Evolutionary conservation across 1,284 basidiomycete species (phyloP).

Genomic region (Trichosporon sp.): DNA sequence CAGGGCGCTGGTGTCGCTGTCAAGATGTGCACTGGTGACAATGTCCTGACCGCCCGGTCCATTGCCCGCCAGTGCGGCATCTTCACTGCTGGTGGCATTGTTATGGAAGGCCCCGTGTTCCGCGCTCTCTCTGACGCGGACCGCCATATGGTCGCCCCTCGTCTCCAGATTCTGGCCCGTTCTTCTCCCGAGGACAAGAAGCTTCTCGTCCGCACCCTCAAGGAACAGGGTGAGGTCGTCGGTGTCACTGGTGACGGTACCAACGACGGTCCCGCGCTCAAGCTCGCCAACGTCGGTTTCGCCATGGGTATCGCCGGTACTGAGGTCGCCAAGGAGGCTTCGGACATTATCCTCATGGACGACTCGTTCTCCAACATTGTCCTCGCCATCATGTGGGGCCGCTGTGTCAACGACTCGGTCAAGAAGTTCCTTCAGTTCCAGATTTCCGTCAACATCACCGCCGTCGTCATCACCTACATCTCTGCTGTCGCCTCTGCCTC

Average conservation of each 20-base stretch:
- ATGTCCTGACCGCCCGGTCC: slow-evolving; percentile 80
- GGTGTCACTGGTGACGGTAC: slow-evolving; percentile 98
- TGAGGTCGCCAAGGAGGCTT: slow-evolving; percentile 98
- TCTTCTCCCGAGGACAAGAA: slow-evolving; percentile 97
- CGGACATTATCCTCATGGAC: slow-evolving; percentile 97
- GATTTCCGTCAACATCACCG: slow-evolving; percentile 91
- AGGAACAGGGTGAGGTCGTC: slow-evolving; percentile 83
- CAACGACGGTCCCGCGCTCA: slow-evolving; percentile 95
- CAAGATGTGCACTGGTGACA: slow-evolving; percentile 99
- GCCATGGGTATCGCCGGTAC: slow-evolving; percentile 99
- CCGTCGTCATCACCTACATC: slow-evolving; percentile 89
- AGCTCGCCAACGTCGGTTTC: slow-evolving; percentile 89
- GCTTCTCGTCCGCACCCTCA: slow-evolving; percentile 81
- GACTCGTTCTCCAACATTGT: slow-evolving; percentile 97
- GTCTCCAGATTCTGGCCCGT: slow-evolving; percentile 68
- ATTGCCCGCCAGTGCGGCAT: slow-evolving; percentile 92
- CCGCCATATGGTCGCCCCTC: slow-evolving; percentile 54
- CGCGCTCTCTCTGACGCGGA: slow-evolving; percentile 54
- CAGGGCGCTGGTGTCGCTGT: slow-evolving; percentile 85
- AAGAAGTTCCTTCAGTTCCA: slow-evolving; percentile 99
- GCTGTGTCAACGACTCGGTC: slow-evolving; percentile 95
- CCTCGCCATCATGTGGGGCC: slow-evolving; percentile 97
- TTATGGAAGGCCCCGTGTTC: slow-evolving; percentile 65
- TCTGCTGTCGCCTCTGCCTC: slow-evolving; percentile 73
- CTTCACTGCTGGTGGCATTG: slow-evolving; percentile 51